Evolutionary conservation across 352 stramenopile species (phyloP), one percentile per base, ranked within the genome.

Genomic region (Globisporangium takayamanum): DNA sequence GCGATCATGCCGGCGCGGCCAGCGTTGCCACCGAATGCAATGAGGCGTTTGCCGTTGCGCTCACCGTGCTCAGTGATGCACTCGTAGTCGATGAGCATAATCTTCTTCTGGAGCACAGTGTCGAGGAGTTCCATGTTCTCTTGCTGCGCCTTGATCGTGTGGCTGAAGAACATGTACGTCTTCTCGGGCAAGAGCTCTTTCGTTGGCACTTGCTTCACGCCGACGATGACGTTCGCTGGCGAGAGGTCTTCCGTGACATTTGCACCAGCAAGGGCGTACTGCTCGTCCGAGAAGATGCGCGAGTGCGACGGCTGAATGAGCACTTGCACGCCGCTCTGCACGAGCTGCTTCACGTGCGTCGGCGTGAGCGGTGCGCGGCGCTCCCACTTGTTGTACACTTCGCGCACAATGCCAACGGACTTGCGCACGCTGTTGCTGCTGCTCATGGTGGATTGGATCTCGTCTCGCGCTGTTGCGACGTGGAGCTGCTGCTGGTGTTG

Each of bases 151-250:
- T 99, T 99, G 77, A 98, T 98, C 55, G 91, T 96, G 79, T 99
- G 96, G 60, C 84, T 96, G 69, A 99, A 99, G 76, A 98, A 98
- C 62, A 98, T 84, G 69, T 98, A 98, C 22, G 92, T 97, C 73
- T 97, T 97, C 41, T 98, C 78, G 8, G 78, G 55, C 49, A 97
- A 69, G 45, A 98, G 71, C 53, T 84, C 63, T 16, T 82, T 67
- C 61, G 84, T 83, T 14, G 81, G 84, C 49, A 97, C 87, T 59
- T 98, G 88, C 74, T 99, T 99, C 61, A 99, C 94, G 67, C 95
- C 94, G 54, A 99, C 81, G 62, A 99, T 96, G 50, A 98, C 76
- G 59, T 91, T 89, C 37, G 89, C 93, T 15, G 67, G 59, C 26
- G 68, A 79, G 8, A 99, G 64, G 62, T 98, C 89, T 22, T 98